These are phyloP conservation scores for Nemania sp. DNA, from an alignment of 2,329 filamentous ascomycete genomes.

Conservation along the genomic window DNA sequence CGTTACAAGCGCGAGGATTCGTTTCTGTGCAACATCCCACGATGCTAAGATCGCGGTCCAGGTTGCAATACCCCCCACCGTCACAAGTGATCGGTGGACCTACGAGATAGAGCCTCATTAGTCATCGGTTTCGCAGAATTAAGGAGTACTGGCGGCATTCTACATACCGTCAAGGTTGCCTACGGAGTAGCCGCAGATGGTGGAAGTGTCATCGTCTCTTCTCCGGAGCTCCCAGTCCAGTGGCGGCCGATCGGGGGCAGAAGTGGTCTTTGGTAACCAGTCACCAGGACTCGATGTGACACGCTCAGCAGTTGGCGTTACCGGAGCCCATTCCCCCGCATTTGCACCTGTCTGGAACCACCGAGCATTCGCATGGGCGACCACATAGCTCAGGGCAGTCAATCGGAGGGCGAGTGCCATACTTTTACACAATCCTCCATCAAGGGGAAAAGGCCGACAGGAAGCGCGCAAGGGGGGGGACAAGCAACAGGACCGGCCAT, in stretches of 20 bases:
- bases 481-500: constrained; percentile 37
- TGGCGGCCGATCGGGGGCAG: constrained; percentile 44
- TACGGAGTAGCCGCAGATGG: constrained; percentile 47
- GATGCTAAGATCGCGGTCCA: constrained; percentile 33
- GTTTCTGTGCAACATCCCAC: constrained; percentile 48
- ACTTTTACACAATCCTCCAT: constrained; percentile 45
- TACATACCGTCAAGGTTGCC: constrained; percentile 45
- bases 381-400: constrained; percentile 47
- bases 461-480: constrained; percentile 22
- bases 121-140: constrained; percentile 34
- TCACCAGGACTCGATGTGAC: constrained; percentile 41
- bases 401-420: constrained; percentile 50
- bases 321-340: constrained; percentile 48
- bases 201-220: constrained; percentile 38
- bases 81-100: constrained; percentile 45
- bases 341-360: constrained; percentile 40
- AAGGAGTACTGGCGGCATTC: neutral
- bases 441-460: constrained; percentile 26
- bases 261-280: constrained; percentile 49
- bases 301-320: constrained; percentile 41
- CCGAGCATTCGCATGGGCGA: constrained; percentile 45
- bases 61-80: constrained; percentile 41
- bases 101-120: constrained; percentile 35
- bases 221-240: constrained; percentile 45
- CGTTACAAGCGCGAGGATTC: constrained; percentile 42